Evolutionary conservation across 2,329 filamentous ascomycete genomes (phyloP), one percentile per base, ranked within the genome.

Genomic region (Ceratocystis alfenasii): DNA sequence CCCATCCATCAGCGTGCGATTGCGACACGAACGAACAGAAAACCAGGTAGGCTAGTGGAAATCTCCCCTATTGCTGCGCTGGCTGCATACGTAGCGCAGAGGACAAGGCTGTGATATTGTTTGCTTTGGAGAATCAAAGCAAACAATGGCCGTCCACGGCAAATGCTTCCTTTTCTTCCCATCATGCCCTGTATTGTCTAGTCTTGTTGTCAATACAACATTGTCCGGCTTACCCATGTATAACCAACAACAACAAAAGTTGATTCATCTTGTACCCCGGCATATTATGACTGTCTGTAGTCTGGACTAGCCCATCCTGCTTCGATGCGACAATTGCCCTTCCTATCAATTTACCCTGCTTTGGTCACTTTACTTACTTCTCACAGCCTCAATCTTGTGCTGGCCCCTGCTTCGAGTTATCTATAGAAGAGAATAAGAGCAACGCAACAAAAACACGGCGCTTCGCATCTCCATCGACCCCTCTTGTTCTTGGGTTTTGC

Each of bases 91-190:
- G 48, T 25, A 10, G 48, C 22, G 55, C 28, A 36, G 7, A 20
- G 55, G 30, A 59, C 55, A 25, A 59, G 55, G 55, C 55, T 59
- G 55, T 59, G 28, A n/a, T 30, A 20, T 20, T 59, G 55, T 59
- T 59, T 59, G 55, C 55, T 25, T 36, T 17, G 30, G 1, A 20
- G 20, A 28, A 20, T 12, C 55, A 17, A n/a, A 33, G 28, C 55
- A 59, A 59, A 59, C 55, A 33, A 17, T 33, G 4, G 55, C 30
- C 5, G 10, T n/a, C 10, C 55, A 36, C 55, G 55, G 55, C 55
- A 59, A 59, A 59, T 59, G 55, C 55, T 59, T 59, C 55, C 55
- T 25, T 33, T 59, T 59, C 25, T 59, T 59, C 28, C 28, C 28
- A 59, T 33, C 28, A n/a, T 59, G 55, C 20, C 15, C 15, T 28